Base-by-base conservation (phyloP, 495 filamentous ascomycete genomes). In the Penicillium ucsense region DNA sequence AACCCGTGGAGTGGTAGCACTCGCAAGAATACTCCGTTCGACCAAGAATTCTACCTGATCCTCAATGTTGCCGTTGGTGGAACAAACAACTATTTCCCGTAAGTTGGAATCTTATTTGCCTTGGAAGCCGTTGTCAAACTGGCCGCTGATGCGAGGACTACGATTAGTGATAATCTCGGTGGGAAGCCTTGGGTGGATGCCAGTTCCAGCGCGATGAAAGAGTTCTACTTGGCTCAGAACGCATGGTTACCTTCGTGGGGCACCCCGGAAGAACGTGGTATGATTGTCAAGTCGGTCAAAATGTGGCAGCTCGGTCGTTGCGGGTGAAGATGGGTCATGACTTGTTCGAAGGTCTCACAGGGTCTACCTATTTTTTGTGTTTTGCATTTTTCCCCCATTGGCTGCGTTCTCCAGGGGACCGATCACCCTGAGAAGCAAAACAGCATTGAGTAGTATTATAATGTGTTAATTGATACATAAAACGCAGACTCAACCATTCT, bases 171-270 rank as follows among this genome's bases (percentile, higher is more conserved):
- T 61, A 77, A 78, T 6, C 61, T 68, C 45, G 69, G 68, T 43
- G 78, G 75, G 27, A 94, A 94, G 71, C 88, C 88, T 6, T 94
- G 88, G 88, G 71, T 88, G 32, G 85, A 92, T 58, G 64, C 54
- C 4, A 80, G 75, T 38, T 63, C 73, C 28, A 47, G 29, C 4
- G 80, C 74, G 6, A 85, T 87, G 10, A 75, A 70, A 60, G 76
- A 74, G 48, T 85, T 91, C 59, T 94, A 91, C 64, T n/a, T 47
- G 29, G 45, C 35, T 8, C 28, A 40, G n/a, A 40, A 8, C 31
- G 31, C 45, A 4, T 94, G 88, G 88, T 66, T 76, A 28, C 83
- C 85, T 3, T 89, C 88, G 0, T 94, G 88, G 88, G 70, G 76
- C 31, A 57, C 67, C 35, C 43, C 48, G 7, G 59, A 75, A 27